A percentile compares a stretch with the other conserved stretches of the same genome.
Conservation (phyloP, 1,139 yeast genomes). For the Suhomyces maxii region DNA sequence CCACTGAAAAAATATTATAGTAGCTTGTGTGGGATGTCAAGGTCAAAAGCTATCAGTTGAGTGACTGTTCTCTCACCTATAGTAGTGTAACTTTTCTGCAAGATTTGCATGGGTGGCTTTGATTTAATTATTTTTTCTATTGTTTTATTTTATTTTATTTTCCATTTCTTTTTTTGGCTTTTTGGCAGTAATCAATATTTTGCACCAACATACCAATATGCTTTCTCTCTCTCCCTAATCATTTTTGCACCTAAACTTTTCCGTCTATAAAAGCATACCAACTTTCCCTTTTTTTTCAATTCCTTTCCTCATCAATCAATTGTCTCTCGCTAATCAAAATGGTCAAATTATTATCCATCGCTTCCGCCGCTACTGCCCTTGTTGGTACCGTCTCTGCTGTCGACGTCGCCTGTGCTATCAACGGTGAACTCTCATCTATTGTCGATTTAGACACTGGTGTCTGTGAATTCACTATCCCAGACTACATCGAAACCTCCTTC, state of each 20-base stretch:
- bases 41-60: neutral
- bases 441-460: slow-evolving; percentile 45
- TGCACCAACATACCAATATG: neutral
- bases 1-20: neutral
- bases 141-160: too few species aligned
- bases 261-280: slow-evolving; percentile 1
- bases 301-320: neutral
- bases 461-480: slow-evolving; percentile 42
- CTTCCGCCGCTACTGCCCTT: slow-evolving; percentile 21
- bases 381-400: slow-evolving; percentile 25
- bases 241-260: neutral
- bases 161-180: neutral
- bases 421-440: slow-evolving; percentile 32
- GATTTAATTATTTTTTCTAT: too few species aligned
- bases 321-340: slow-evolving; percentile 14
- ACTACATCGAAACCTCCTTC: slow-evolving; percentile 27
- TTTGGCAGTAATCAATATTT: neutral
- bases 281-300: neutral
- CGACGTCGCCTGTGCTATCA: slow-evolving; percentile 40
- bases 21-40: neutral
- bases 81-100: too few species aligned
- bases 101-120: too few species aligned
- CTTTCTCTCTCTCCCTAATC: neutral
- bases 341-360: slow-evolving; percentile 17
- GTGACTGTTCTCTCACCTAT: neutral